Base-by-base conservation (phyloP, 2,329 filamentous ascomycete genomes). In the Ascochyta rabiei region DNA sequence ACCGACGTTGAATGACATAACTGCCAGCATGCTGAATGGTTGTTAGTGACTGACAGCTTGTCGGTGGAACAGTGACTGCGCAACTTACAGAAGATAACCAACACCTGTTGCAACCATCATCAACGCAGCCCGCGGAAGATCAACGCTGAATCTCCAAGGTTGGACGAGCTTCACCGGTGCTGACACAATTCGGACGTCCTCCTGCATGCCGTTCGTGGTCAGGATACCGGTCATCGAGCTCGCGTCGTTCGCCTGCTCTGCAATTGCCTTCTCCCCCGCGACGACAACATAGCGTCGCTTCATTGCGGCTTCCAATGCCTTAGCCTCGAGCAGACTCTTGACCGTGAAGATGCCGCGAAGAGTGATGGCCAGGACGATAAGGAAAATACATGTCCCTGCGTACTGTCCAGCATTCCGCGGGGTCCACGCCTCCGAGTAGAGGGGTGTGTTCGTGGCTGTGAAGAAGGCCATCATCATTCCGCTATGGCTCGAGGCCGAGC, bases 311-410 rank as follows among this genome's bases (percentile, higher is more conserved):
- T 90, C 86, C 41, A 89, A 77, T 88, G 91, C 96, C 83, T 84
- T 73, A 78, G 83, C 75, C 79, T 86, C 77, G 77, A 85, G 75
- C 15, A 79, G 67, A 21, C 79, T 72, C 72, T 91, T 91, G 66
- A 84, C 80, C 2, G 92, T 92, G 45, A 93, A 78, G 15, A 96
- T 80, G 18, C 81, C 77, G 47, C 93, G 89, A 69, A 88, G 86
- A 52, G 89, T 68, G 57, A 87, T 80, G 56, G 87, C 87, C 46
- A 98, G 86, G 39, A 89, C 65, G 71, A 96, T 87, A 55, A 97
- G 83, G 77, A 97, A 97, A 74, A 97, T 90, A 80, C 93, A 96
- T 24, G 91, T 96, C 51, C 86, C 93, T 1, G 91, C 91, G 76
- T 97, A 98, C 56, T 83, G 79, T 64, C 88, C 91, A 6, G 82